Percentiles rank a stretch among this genome's conserved stretches.
phyloP scores from a whole-genome alignment of 306 rosid species.

The Malus sieversii region DNA sequence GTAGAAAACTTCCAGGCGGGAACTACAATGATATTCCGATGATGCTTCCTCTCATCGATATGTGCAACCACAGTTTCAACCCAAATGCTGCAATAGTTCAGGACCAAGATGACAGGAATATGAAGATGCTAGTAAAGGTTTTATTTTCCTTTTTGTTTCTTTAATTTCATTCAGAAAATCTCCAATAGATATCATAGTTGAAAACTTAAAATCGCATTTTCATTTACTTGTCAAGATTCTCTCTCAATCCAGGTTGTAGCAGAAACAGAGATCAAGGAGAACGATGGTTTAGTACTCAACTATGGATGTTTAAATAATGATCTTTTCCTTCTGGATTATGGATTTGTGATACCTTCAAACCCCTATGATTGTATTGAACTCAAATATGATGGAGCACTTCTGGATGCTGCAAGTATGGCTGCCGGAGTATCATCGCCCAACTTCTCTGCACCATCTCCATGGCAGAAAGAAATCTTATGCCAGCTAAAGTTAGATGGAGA shows the following conservation, averaged over 20 bases:
- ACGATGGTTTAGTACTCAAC: constrained; percentile 56
- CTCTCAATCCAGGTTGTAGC: constrained; percentile 72
- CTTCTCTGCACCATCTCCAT: constrained; percentile 65
- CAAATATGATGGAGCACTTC: constrained; percentile 71
- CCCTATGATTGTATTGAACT: constrained; percentile 81
- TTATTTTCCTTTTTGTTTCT: neutral
- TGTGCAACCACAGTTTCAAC: constrained; percentile 93
- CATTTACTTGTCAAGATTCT: constrained; percentile 12
- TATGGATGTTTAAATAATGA: constrained; percentile 83
- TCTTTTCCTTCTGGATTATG: constrained; percentile 78
- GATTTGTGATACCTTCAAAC: constrained; percentile 73
- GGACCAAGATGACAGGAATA: constrained; percentile 47
- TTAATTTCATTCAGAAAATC: neutral
- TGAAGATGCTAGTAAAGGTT: constrained; percentile 64
- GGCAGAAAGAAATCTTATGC: constrained; percentile 64
- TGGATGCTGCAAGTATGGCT: constrained; percentile 89
- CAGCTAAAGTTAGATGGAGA: constrained; percentile 73
- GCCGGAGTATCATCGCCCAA: constrained; percentile 74
- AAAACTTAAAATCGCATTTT: neutral
- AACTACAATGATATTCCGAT: constrained; percentile 41
- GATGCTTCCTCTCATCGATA: constrained; percentile 97
- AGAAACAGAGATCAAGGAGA: constrained; percentile 50
- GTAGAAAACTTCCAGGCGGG: constrained; percentile 49
- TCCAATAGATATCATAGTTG: neutral
- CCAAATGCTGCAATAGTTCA: constrained; percentile 78